A percentile compares a stretch with the other conserved stretches of the same genome.
These are phyloP conservation scores for Microcera coccophila DNA, from an alignment of 2,329 filamentous ascomycete species.

Conservation along the genomic window DNA sequence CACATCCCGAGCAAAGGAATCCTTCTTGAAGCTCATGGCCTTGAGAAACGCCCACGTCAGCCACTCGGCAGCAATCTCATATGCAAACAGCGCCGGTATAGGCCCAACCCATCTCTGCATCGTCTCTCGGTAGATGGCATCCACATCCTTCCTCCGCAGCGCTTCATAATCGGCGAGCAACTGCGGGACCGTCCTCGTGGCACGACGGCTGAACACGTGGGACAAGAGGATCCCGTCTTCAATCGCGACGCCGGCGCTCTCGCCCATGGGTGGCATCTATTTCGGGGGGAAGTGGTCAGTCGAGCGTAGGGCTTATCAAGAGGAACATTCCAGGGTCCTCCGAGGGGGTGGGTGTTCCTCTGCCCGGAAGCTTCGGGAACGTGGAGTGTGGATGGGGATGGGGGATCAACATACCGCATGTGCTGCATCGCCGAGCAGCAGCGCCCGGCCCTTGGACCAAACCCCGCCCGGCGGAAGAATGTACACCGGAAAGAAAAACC, in stretches of 20 bases:
- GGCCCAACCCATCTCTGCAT: slow-evolving; percentile 20
- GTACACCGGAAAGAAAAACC: slow-evolving; percentile 35
- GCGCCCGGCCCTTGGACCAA: slow-evolving; percentile 36
- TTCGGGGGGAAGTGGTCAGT: no score
- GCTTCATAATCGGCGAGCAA: slow-evolving; percentile 46
- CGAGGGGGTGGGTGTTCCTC: no score
- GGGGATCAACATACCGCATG: slow-evolving; percentile 38
- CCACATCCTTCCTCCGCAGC: slow-evolving; percentile 41
- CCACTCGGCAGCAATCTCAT: slow-evolving; percentile 21
- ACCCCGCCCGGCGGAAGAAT: slow-evolving; percentile 30
- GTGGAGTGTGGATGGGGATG: background rate
- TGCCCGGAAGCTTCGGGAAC: background rate
- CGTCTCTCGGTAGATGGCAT: slow-evolving; percentile 42
- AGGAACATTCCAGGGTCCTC: background rate
- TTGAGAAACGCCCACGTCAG: slow-evolving; percentile 23
- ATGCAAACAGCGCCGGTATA: slow-evolving; percentile 14
- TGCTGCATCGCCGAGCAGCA: slow-evolving; percentile 55
- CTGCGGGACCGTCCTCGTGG: slow-evolving; percentile 34
- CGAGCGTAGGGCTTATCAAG: background rate
- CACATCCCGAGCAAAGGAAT: slow-evolving; percentile 21
- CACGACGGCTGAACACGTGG: slow-evolving; percentile 20
- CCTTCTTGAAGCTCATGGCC: slow-evolving; percentile 11
- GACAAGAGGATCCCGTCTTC: slow-evolving; percentile 50
- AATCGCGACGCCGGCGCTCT: slow-evolving; percentile 49
- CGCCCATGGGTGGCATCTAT: slow-evolving; percentile 48